Base-by-base conservation (phyloP, 2,329 filamentous ascomycete genomes). In the Aspergillus sp. region DNA sequence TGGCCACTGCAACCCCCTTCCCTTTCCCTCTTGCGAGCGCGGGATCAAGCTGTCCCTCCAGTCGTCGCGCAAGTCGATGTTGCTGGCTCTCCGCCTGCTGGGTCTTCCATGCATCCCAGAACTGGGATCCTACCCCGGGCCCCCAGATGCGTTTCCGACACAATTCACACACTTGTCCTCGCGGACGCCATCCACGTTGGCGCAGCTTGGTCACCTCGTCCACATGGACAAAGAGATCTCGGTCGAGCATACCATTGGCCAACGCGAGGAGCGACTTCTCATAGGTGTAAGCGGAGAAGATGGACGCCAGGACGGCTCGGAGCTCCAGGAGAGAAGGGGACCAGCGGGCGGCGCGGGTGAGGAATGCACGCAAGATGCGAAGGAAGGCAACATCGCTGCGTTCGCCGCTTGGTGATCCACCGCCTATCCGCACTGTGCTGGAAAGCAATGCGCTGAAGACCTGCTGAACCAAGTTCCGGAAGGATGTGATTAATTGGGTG, bases 271-370 rank as follows among this genome's bases (percentile, higher is more conserved):
- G 89, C 0, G 89, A 92, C 69, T 93, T 89, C 71, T 99, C 94
- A 68, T 97, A 97, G 0, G 91, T 88, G 68, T 99, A 99, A 0
- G 94, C 93, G 0, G 93, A 86, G 73, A 99, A 97, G 50, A 99
- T 93, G 11, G 92, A 94, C 1, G 85, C 79, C 2, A 99, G 81
- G 0, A 97, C 92, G 5, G 84, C 83, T 42, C 94, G 88, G 3
- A 99, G 81, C 67, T 97, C 91, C 1, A 90, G 87, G 1, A 99
- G 79, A 11, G 89, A 95, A 0, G 94, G 92, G 0, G 91, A 95
- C 16, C 87, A 86, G 20, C 84, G 81, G 0, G 91, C 88, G 0
- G 92, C 93, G 43, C 90, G 85, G 0, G 88, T 85, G 25, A 99
- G 83, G 69, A 99, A 99, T 5, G 89, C 88, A 45, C 91, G 86